Base-by-base conservation (phyloP, 1,284 basidiomycete species). In the Moesziomyces globuligerus region DNA sequence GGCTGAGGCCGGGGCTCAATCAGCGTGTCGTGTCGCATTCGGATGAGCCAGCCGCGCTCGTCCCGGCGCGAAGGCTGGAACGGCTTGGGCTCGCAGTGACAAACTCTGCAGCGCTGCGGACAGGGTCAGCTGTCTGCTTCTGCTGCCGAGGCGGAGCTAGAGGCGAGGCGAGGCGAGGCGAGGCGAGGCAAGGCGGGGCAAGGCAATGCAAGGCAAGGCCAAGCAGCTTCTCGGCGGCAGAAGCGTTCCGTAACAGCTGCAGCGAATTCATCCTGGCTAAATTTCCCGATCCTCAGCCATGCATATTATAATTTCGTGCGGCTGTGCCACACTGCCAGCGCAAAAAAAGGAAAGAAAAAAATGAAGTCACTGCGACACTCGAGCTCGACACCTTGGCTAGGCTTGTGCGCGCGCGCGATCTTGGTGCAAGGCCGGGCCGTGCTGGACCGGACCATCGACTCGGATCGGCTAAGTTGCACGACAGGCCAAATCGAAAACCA, bases 111-210 rank as follows among this genome's bases (percentile, higher is more conserved):
- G 24, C 36, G 20, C 41, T 1, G 9, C 32, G 37, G 40, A 37
- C 54, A 58, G 43, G 43, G 48, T 58, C 47, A 51, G 34, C 48
- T 51, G 55, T 48, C 39, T 23, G 29, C 17, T 38, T 42, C 28
- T 32, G 39, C 34, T 48, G 39, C 46, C 52, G 45, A 55, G 45
- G 18, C 20, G 15, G 21, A 13, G 23, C 36, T 37, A 15, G 34
- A 18, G n/a, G n/a, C n/a, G n/a, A n/a, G n/a, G n/a, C n/a, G n/a
- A n/a, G n/a, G n/a, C n/a, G n/a, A n/a, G n/a, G n/a, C n/a, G n/a
- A n/a, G n/a, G n/a, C n/a, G n/a, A n/a, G n/a, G n/a, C n/a, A n/a
- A n/a, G n/a, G n/a, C n/a, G n/a, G n/a, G n/a, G n/a, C n/a, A n/a
- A n/a, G n/a, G n/a, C n/a, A n/a, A n/a, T n/a, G n/a, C n/a, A n/a